Evolutionary conservation across 1,284 basidiomycete genomes (phyloP).

Genomic region (Papiliotrema laurentii): DNA sequence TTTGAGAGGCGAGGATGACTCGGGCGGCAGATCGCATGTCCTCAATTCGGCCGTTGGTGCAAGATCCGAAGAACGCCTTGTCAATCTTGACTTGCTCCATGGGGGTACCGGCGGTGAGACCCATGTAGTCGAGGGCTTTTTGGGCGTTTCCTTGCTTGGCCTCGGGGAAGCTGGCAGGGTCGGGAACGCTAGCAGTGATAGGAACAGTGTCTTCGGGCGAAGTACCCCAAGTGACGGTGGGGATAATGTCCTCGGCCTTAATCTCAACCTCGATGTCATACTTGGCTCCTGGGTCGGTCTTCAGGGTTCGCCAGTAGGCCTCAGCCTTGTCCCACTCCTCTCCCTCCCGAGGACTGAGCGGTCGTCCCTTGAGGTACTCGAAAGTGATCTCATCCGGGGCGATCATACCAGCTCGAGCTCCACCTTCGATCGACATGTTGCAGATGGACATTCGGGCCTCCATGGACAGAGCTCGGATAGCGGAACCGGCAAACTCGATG

Average conservation of each 20-base stretch:
- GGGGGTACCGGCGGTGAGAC: conserved; percentile 70
- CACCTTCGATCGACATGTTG: conserved; percentile 97
- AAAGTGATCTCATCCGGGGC: conserved; percentile 92
- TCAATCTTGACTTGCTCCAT: conserved; percentile 84
- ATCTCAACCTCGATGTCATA: conserved; percentile 88
- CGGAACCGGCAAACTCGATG: conserved; percentile 89
- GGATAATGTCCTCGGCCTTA: conserved; percentile 81
- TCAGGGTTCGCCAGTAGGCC: conserved; percentile 82
- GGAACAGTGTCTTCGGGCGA: conserved; percentile 88
- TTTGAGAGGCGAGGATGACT: conserved; percentile 58
- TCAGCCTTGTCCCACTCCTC: conserved; percentile 86
- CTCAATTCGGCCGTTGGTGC: conserved; percentile 95
- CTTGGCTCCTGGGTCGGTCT: conserved; percentile 79
- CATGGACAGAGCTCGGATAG: conserved; percentile 88
- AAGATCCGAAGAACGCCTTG: conserved; percentile 95
- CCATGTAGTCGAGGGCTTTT: conserved; percentile 88
- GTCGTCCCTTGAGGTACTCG: conserved; percentile 76
- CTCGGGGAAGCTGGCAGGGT: conserved; percentile 67
- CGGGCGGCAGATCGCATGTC: conserved; percentile 85
- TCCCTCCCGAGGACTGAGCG: conserved; percentile 69
- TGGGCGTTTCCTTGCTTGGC: conserved; percentile 69
- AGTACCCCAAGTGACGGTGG: conserved; percentile 95
- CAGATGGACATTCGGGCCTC: conserved; percentile 95
- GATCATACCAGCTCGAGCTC: conserved; percentile 92
- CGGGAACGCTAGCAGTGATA: conserved; percentile 80